phyloP scores from a whole-genome alignment of 768 basidiomycete species.

The Pholiota microspora region DNA sequence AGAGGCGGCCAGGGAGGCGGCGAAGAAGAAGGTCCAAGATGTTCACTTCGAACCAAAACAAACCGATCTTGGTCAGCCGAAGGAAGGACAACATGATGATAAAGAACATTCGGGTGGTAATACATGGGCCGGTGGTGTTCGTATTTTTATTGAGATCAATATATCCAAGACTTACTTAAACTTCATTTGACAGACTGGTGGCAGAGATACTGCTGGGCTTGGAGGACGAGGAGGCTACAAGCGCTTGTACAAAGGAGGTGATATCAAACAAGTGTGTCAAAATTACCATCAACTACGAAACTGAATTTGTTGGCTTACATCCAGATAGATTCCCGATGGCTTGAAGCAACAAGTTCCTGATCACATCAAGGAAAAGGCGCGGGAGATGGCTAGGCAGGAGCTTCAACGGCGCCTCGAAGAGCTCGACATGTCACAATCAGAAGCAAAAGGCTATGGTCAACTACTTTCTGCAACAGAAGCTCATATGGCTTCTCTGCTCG shows the following conservation, averaged over 20 bases:
- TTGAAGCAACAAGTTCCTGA: conserved; percentile 61
- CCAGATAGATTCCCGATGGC: conserved; percentile 50
- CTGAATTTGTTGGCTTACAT: too few species aligned
- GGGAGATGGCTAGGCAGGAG: conserved; percentile 66
- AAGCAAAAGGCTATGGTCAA: conserved; percentile 55
- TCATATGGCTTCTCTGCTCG: conserved; percentile 57
- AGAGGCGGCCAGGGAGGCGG: conserved; percentile 53
- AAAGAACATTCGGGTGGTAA: conserved; percentile 64
- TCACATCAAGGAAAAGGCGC: conserved; percentile 57
- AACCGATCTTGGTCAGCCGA: conserved; percentile 50
- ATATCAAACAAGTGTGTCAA: conserved; percentile 59
- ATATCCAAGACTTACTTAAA: background rate
- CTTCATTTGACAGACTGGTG: conserved; percentile 46
- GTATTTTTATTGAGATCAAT: conserved; percentile 11
- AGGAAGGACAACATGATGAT: conserved; percentile 62
- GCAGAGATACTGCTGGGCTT: conserved; percentile 63
- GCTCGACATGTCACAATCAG: conserved; percentile 54
- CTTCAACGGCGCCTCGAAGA: conserved; percentile 59
- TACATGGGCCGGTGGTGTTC: conserved; percentile 64
- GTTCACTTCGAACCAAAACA: conserved; percentile 55
- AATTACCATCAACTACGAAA: background rate
- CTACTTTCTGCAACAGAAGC: conserved; percentile 54
- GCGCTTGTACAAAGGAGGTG: conserved; percentile 58
- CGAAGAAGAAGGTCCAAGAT: conserved; percentile 53
- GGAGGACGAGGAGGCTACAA: conserved; percentile 70